phyloP scores from a whole-genome alignment of 148 eudicot genomes.

The Cornus suecica region DNA sequence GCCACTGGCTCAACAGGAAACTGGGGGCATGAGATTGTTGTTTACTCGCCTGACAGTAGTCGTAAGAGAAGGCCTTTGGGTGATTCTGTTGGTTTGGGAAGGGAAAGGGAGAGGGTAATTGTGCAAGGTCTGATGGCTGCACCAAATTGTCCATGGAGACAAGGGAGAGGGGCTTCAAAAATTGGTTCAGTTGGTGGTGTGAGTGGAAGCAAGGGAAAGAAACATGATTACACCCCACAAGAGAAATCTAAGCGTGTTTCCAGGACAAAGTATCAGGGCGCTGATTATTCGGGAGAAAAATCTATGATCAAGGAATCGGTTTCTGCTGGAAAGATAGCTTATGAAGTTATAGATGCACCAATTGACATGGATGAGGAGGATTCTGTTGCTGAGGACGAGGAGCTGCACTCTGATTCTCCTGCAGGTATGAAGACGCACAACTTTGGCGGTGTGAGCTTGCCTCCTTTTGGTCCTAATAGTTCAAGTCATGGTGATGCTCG shows the following conservation, averaged over 20 bases:
- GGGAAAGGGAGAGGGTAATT: conserved; percentile 22
- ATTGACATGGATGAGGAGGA: conserved; percentile 22
- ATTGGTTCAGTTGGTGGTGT: conserved; percentile 1
- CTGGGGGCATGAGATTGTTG: conserved; percentile 24
- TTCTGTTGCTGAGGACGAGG: conserved; percentile 18
- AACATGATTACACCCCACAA: conserved; percentile 11
- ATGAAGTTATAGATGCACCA: conserved; percentile 3
- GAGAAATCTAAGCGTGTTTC: conserved; percentile 20
- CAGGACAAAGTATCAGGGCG: conserved; percentile 12
- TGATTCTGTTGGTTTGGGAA: conserved; percentile 15
- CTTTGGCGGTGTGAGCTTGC: conserved; percentile 42
- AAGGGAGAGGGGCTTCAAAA: conserved; percentile 17
- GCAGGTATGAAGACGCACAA: conserved; percentile 14
- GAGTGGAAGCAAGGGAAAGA: conserved; percentile 29
- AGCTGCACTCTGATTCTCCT: conserved; percentile 24
- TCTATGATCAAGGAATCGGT: conserved; percentile 19
- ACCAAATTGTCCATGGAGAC: conserved; percentile 34
- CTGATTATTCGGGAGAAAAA: conserved; percentile 12
- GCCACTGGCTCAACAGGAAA: conserved; percentile 11
- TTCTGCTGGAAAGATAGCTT: conserved; percentile 8
- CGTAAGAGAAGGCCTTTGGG: conserved; percentile 21
- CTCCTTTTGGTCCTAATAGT: conserved; percentile 43
- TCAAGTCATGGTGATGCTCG: conserved; percentile 49
- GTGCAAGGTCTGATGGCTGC: conserved; percentile 55
- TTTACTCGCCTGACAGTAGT: conserved; percentile 27